Base-by-base conservation (phyloP, 495 filamentous ascomycete genomes). In the Aspergillus leporis region DNA sequence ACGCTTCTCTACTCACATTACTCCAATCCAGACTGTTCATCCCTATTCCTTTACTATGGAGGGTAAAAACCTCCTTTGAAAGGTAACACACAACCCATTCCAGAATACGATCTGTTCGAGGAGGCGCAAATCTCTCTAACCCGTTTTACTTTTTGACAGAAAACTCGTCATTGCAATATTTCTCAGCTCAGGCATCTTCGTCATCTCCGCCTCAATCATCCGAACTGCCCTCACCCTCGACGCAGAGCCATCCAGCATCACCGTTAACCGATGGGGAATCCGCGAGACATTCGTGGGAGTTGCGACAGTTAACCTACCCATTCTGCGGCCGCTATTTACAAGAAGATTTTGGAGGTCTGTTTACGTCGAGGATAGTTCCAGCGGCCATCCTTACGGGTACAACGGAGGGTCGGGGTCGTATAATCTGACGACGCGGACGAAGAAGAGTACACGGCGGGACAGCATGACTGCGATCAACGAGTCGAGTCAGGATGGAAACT, bases 171-270 rank as follows among this genome's bases (percentile, higher is more conserved):
- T 53, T n/a, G 18, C 32, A 21, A 34, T 53, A 6, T 53, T 53
- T 32, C 51, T 53, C 51, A 53, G 51, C 19, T 53, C 51, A 7
- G 51, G 51, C 18, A 41, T 53, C 34, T 53, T 53, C 51, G 51
- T 53, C n/a, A 53, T 53, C 31, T 1, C 51, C 31, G 51, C 51
- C 1, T 53, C 51, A 9, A 53, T 53, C 18, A 41, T 53, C 12
- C 51, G 51, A 16, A 53, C 51, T 18, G 4, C 51, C 1, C 51
- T 53, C 18, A 53, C 51, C 14, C 34, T 53, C 18, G 19, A 16
- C 13, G 16, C 32, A 19, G 18, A 40, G 25, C 51, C 51, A 31
- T 53, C 51, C 19, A 41, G 9, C 34, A 40, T 53, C n/a, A 53
- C 32, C 31, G 32, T 53, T 3, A 53, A 53, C 32, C 31, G 51